Percentiles rank a stretch among this genome's conserved stretches.
phyloP scores from a whole-genome alignment of 352 stramenopile species.

The Pseudoperonospora humuli region DNA sequence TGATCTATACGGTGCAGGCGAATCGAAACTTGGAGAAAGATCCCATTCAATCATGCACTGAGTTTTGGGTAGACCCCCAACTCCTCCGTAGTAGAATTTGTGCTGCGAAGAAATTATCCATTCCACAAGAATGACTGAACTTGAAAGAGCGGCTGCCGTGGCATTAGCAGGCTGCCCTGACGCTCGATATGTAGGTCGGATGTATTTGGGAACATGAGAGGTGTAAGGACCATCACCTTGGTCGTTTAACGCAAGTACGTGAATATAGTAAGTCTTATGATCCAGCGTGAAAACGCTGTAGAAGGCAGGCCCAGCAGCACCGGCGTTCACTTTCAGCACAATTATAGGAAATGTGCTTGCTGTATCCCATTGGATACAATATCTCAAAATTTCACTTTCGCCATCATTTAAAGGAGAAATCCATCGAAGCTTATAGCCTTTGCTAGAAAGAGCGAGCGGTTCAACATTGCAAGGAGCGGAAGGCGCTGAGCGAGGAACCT shows the following conservation, averaged over 20 bases:
- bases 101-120: conserved; percentile 83
- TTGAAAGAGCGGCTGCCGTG: conserved; percentile 69
- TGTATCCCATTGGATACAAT: conserved; percentile 91
- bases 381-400: conserved; percentile 72
- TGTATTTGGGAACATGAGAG: conserved; percentile 38
- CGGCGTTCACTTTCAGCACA: conserved; percentile 31
- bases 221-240: conserved; percentile 56
- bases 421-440: conserved; percentile 79
- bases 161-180: conserved; percentile 65
- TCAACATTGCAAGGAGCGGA: conserved; percentile 29
- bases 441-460: conserved; percentile 53
- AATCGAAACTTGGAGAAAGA: conserved; percentile 80
- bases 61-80: conserved; percentile 88
- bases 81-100: conserved; percentile 83
- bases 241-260: conserved; percentile 90
- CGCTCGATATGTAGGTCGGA: conserved; percentile 52
- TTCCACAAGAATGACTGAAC: conserved; percentile 85
- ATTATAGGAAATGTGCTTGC: conserved; percentile 59
- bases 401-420: conserved; percentile 49
- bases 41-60: conserved; percentile 97
- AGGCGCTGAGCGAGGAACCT: conserved; percentile 47
- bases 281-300: conserved; percentile 84
- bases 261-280: conserved; percentile 74
- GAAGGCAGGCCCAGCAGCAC: conserved; percentile 62
- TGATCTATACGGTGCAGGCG: conserved; percentile 68